Conservation (phyloP, 768 basidiomycete genomes). For the Kwoniella pini region DNA sequence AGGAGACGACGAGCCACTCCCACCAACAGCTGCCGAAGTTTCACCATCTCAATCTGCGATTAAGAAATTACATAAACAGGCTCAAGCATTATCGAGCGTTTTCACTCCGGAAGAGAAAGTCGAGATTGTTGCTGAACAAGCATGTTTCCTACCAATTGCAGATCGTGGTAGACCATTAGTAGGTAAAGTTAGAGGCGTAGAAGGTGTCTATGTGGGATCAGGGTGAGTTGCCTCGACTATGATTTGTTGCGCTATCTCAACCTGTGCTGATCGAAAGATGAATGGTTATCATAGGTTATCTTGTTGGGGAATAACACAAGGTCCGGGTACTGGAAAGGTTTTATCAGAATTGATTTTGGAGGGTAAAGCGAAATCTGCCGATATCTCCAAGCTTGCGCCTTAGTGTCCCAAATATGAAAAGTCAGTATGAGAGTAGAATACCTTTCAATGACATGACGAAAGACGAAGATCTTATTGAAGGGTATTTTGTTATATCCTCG, state of each 20-base stretch:
- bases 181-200: constrained; percentile 65
- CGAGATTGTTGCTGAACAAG: constrained; percentile 62
- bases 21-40: constrained; percentile 72
- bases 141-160: constrained; percentile 74
- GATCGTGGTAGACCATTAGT: constrained; percentile 68
- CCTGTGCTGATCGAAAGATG: constrained; percentile 61
- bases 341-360: constrained; percentile 72
- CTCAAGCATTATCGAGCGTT: constrained; percentile 48
- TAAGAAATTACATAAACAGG: constrained; percentile 56
- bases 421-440: too few species aligned
- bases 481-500: too few species aligned
- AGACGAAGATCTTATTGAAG: too few species aligned
- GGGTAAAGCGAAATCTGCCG: constrained; percentile 64
- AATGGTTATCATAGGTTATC: constrained; percentile 28
- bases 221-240: constrained; percentile 69
- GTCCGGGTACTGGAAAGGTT: constrained; percentile 74
- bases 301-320: constrained; percentile 55
- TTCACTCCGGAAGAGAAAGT: constrained; percentile 56
- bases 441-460: too few species aligned
- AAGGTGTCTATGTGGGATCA: constrained; percentile 69
- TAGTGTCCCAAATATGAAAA: too few species aligned
- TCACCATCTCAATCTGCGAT: constrained; percentile 63
- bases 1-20: constrained; percentile 71
- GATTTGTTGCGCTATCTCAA: too few species aligned
- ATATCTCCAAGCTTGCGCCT: constrained; percentile 57